Base-by-base conservation (phyloP, 306 rosid species). In the Bauhinia variegata region DNA sequence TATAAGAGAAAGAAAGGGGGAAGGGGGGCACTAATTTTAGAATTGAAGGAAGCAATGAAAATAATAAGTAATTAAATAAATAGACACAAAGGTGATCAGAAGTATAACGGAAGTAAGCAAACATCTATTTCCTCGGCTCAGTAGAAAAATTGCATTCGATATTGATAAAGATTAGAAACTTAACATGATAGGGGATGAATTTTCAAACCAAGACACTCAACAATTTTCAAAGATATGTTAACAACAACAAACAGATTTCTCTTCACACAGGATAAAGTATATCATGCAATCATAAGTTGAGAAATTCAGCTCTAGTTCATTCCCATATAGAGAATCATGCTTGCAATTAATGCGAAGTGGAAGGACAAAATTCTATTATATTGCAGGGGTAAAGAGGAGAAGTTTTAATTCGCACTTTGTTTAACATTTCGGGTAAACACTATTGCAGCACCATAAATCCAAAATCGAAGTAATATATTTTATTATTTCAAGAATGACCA, bases 1-100 rank as follows among this genome's bases (percentile, higher is more conserved):
- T 63, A 23, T 28, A 70, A 46, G 72, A 69, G 60, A 65, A 32
- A 44, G 54, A 23, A 23, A 23, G 2, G 28, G 28, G 28, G 28
- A 2, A 2, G 28, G 9, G 38, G 17, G 43, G 7, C 28, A 13
- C 59, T 67, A 55, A 56, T 59, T 71, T 71, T 43, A 36, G 10
- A 68, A 38, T n/a, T 48, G 32, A n/a, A 31, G 11, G 32, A 42
- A 1, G 3, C 6, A 1, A 42, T n/a, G 36, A 10, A 60, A 4
- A 19, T 17, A 1, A 42, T 18, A 41, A 60, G 7, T 17, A 19
- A 11, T 59, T 8, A n/a, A 60, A 4, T 17, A 15, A 32, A 17
- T 18, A 4, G 52, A 17, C n/a, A 44, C 5, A 33, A 62, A 28
- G 10, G 11, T 8, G 11, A 10, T 4, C 11, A 42, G 14, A 42